Percentiles rank a stretch among this genome's conserved stretches.
Conservation (phyloP, 1,284 basidiomycete species). For the Moesziomyces parantarcticus region DNA sequence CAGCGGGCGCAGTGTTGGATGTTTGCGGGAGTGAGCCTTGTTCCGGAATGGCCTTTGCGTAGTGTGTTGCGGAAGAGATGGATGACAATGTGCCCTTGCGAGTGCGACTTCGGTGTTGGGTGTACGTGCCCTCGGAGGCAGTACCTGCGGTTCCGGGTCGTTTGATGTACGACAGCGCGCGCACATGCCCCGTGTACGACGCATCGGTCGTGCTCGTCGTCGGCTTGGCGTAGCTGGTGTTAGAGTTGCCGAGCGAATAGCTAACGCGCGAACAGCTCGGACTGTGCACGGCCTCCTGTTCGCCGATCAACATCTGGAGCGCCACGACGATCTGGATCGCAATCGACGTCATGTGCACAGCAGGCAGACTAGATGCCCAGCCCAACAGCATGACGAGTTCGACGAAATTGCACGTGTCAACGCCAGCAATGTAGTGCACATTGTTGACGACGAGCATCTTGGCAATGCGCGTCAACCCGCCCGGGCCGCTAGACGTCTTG, state of each 20-base stretch:
- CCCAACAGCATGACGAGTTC: conserved; percentile 33
- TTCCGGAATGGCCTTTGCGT: conserved; percentile 14
- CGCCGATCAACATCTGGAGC: conserved; percentile 42
- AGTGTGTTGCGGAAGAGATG: conserved; percentile 18
- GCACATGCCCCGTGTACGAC: conserved; percentile 1
- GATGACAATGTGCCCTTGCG: conserved; percentile 29
- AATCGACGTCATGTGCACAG: conserved; percentile 28
- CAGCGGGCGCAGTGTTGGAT: conserved; percentile 3
- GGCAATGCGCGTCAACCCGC: conserved; percentile 35
- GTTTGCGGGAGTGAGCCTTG: conserved; percentile 12
- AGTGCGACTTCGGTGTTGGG: neutral
- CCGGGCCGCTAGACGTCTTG: conserved; percentile 30
- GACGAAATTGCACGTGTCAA: conserved; percentile 35
- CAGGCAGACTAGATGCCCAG: conserved; percentile 24
- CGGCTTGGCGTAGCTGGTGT: conserved; percentile 13
- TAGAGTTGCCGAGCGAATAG: conserved; percentile 6
- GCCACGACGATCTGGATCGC: conserved; percentile 40
- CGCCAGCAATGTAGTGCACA: conserved; percentile 44
- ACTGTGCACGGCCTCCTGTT: conserved; percentile 47
- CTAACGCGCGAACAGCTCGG: conserved; percentile 21
- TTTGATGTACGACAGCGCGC: conserved; percentile 25
- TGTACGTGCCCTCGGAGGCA: neutral
- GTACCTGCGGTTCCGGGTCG: conserved; percentile 32
- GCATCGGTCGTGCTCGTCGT: conserved; percentile 1
- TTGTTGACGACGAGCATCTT: conserved; percentile 46